phyloP scores from a whole-genome alignment of 2,329 filamentous ascomycete species.

The Monosporascus ibericus region DNA sequence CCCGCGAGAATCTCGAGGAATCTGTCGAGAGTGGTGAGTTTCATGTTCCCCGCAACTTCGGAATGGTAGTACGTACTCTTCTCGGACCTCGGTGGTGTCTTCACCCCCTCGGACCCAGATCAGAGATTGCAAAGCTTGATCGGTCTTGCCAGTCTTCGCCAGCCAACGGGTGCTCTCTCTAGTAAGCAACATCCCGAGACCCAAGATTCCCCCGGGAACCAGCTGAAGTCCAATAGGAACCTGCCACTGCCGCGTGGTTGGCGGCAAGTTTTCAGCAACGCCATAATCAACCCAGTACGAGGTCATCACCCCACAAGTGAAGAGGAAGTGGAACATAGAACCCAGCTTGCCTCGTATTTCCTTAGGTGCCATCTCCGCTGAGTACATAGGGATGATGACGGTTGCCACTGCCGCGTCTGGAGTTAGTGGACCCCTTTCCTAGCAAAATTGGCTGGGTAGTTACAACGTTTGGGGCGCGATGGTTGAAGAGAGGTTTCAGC shows the following conservation, averaged over 20 bases:
- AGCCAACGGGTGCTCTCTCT: slow-evolving; percentile 43
- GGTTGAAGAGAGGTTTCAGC: too few species aligned
- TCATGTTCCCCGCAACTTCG: neutral
- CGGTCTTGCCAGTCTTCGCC: slow-evolving; percentile 36
- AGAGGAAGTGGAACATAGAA: slow-evolving; percentile 39
- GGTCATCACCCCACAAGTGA: slow-evolving; percentile 35
- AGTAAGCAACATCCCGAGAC: slow-evolving; percentile 41
- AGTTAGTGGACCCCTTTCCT: neutral
- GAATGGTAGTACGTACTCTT: slow-evolving; percentile 23
- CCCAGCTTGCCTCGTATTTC: slow-evolving; percentile 36
- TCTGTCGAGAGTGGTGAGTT: slow-evolving; percentile 9
- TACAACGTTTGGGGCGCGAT: too few species aligned
- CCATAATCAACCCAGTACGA: slow-evolving; percentile 42
- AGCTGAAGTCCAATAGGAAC: slow-evolving; percentile 42
- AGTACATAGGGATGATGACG: slow-evolving; percentile 40
- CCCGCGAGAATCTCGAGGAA: slow-evolving; percentile 37
- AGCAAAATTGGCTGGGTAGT: neutral
- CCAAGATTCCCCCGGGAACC: slow-evolving; percentile 39
- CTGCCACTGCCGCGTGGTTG: slow-evolving; percentile 41
- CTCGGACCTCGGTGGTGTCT: slow-evolving; percentile 25
- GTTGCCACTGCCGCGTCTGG: slow-evolving; percentile 23
- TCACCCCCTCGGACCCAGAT: slow-evolving; percentile 45
- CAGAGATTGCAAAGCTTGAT: slow-evolving; percentile 41
- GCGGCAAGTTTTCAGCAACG: slow-evolving; percentile 31
- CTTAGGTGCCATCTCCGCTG: slow-evolving; percentile 40